These are phyloP conservation scores for Lizonia empirigonia DNA, from an alignment of 2,329 filamentous ascomycete genomes.

Conservation along the genomic window DNA sequence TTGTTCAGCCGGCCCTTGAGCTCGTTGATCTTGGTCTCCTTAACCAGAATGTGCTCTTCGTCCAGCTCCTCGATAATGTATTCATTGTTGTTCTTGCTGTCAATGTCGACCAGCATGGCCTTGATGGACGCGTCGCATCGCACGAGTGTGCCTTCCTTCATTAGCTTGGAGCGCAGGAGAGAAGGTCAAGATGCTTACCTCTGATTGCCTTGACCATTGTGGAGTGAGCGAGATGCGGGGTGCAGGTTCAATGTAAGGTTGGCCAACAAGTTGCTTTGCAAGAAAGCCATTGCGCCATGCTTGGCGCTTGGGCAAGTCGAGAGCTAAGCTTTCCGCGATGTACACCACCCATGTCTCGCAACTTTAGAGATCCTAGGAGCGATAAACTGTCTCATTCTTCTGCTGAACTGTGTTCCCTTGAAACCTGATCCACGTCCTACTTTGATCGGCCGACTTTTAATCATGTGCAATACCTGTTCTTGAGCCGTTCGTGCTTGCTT, in stretches of 20 bases:
- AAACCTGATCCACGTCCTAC: background rate
- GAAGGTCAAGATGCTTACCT: constrained; percentile 48
- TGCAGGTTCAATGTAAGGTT: constrained; percentile 9
- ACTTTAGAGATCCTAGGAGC: background rate
- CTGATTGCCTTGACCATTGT: constrained; percentile 64
- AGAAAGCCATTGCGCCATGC: constrained; percentile 17
- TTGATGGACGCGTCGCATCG: constrained; percentile 88
- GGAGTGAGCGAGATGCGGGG: constrained; percentile 17
- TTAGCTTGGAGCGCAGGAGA: background rate
- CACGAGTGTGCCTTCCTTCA: constrained; percentile 67
- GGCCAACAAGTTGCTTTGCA: constrained; percentile 36
- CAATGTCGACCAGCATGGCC: constrained; percentile 79
- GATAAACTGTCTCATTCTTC: background rate
- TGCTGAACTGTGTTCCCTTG: background rate
- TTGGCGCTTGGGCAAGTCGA: constrained; percentile 22
- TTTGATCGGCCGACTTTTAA: background rate
- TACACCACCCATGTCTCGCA: background rate
- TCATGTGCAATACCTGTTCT: background rate
- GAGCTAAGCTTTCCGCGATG: constrained; percentile 11
- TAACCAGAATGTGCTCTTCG: constrained; percentile 75
- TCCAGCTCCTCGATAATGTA: constrained; percentile 82
- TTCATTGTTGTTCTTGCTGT: constrained; percentile 68
- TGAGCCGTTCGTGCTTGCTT: background rate
- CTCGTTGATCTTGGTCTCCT: constrained; percentile 71
- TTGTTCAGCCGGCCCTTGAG: constrained; percentile 73